Base-by-base conservation (phyloP, 2,329 filamentous ascomycete species). In the Helotiales sp. region DNA sequence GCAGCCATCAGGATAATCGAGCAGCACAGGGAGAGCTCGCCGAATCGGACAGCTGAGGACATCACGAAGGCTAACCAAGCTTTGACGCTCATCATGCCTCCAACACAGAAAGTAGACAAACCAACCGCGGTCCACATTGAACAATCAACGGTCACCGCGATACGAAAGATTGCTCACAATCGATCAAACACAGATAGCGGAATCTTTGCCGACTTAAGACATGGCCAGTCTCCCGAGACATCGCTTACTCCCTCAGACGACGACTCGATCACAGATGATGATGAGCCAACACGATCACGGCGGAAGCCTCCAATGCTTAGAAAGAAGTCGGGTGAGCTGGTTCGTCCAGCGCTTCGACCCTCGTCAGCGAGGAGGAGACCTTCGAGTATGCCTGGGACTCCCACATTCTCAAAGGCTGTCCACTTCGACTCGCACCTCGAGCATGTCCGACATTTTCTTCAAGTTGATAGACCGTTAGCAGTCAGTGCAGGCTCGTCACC, bases 401-500 rank as follows among this genome's bases (percentile, higher is more conserved):
- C 95, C 0, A 95, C 93, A 8, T 98, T 93, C 71, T 89, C 89
- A 66, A 99, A 99, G 74, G 92, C 90, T 12, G 95, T 99, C n/a
- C 95, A 99, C 75, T 99, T 99, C 71, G 95, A 98, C 75, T 91
- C 93, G 25, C 91, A 96, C 70, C 85, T 98, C 36, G 95, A 98
- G 75, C 93, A 98, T 67, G 93, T 98, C 36, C 86, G 95, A 30
- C 95, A 98, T 72, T 99, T 99, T 73, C 79, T 97, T 22, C 91
- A 97, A 71, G 88, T 97, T 6, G 95, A 99, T 70, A 86, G 91
- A 56, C 95, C 95, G 1, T 86, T 96, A n/a, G 95, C 95, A 50
- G 95, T 99, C 71, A 98, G 93, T 73, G 93, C 93, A 52, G 89
- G 91, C 15, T 93, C 93, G 0, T 98, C 95, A 1, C 95, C 95